Evolutionary conservation across 768 basidiomycete species (phyloP).

Genomic region (Sporobolomyces roseus): DNA sequence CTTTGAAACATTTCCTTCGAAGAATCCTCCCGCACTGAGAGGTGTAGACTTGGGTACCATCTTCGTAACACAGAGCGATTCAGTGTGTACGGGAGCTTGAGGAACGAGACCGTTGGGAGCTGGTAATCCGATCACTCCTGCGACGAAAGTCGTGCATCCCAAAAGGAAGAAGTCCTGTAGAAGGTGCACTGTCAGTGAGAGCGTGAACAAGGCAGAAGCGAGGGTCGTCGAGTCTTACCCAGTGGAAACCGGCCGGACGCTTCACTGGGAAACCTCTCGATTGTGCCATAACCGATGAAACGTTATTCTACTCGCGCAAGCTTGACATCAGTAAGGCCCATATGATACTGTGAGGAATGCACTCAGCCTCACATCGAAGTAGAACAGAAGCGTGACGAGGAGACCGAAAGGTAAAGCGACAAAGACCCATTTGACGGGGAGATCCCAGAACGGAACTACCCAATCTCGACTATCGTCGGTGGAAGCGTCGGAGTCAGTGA

Average conservation of each 20-base stretch:
- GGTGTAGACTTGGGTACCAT: slow-evolving; percentile 30
- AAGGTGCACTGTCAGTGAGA: slow-evolving; percentile 63
- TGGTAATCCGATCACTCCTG: slow-evolving; percentile 70
- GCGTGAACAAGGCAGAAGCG: not conserved
- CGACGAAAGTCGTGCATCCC: slow-evolving; percentile 82
- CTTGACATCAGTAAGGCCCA: too few species aligned
- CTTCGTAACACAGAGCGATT: slow-evolving; percentile 56
- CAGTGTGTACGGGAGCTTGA: slow-evolving; percentile 84
- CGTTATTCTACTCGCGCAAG: slow-evolving; percentile 56
- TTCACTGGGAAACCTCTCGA: slow-evolving; percentile 78
- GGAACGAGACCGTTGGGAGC: slow-evolving; percentile 67
- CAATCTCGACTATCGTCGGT: slow-evolving; percentile 58
- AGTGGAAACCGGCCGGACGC: slow-evolving; percentile 68
- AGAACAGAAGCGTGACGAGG: slow-evolving; percentile 82
- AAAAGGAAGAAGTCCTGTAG: slow-evolving; percentile 80
- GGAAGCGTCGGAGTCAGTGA: not conserved
- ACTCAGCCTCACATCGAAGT: slow-evolving; percentile 61
- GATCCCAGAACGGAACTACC: slow-evolving; percentile 83
- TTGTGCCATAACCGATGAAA: slow-evolving; percentile 75
- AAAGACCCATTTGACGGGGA: slow-evolving; percentile 82
- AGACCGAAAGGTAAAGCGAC: slow-evolving; percentile 85
- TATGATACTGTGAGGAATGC: too few species aligned
- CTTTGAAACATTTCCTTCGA: slow-evolving; percentile 33
- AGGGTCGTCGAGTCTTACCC: slow-evolving; percentile 39
- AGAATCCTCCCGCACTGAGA: slow-evolving; percentile 36